These are phyloP conservation scores for Sugiyamaella neomexicana DNA, from an alignment of 1,139 yeast genomes.

Conservation along the genomic window DNA sequence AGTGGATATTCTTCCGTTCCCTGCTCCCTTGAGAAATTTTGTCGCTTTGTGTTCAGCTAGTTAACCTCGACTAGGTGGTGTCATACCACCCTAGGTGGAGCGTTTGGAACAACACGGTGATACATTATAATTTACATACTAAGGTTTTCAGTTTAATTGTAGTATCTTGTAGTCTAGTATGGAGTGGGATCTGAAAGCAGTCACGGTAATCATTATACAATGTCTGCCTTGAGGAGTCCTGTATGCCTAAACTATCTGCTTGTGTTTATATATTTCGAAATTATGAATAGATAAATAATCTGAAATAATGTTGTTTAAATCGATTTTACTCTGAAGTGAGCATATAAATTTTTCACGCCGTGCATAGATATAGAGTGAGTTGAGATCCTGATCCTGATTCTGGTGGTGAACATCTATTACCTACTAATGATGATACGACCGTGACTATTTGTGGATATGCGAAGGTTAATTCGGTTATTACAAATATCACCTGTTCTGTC, in stretches of 20 bases:
- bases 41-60: slow-evolving; percentile 32
- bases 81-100: slow-evolving; percentile 21
- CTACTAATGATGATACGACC: background rate
- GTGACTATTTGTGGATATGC: background rate
- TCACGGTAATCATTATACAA: too few species aligned
- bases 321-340: background rate
- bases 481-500: background rate
- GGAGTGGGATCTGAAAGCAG: background rate
- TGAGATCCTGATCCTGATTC: background rate
- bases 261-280: too few species aligned
- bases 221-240: too few species aligned
- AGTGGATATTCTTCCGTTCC: slow-evolving; percentile 38
- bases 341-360: slow-evolving; percentile 13
- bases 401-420: background rate
- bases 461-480: background rate
- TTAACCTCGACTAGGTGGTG: slow-evolving; percentile 21
- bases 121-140: slow-evolving; percentile 23
- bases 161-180: background rate
- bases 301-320: too few species aligned
- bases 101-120: slow-evolving; percentile 33
- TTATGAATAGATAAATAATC: too few species aligned
- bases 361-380: background rate
- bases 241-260: too few species aligned
- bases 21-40: slow-evolving; percentile 33
- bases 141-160: background rate